Evolutionary conservation across 805 yeast species (phyloP), one percentile per base, ranked within the genome.

Genomic region (Candida vartiovaarae): DNA sequence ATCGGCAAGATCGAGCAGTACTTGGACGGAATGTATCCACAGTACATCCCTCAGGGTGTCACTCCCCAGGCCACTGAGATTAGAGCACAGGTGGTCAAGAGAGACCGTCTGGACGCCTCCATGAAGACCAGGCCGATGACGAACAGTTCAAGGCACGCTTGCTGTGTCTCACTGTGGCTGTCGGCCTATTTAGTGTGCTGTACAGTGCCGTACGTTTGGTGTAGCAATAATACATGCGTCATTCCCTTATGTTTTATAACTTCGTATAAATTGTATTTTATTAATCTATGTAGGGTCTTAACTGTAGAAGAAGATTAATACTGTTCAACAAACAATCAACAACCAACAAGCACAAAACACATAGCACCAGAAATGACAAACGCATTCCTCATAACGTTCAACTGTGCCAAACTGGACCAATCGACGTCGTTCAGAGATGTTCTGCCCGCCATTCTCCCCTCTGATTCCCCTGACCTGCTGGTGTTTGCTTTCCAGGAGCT

Each of bases 1-100:
- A 84, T 95, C 63, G 96, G 93, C 42, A 84, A 85, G 63, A 78
- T 93, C 51, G 95, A 88, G 58, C 95, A 86, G 67, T 84, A 78
- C 64, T 81, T 91, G 56, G 96, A 91, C 61, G 70, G 71, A 40
- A 71, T 84, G 75, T 79, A 80, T 60, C 93, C 90, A 50, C 36
- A 42, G 11, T 70, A 82, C 44, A 58, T 81, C 41, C 90, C 90
- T 36, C 43, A 46, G 6, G 82, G 82, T 23, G 75, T 72, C 34
- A 63, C 61, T 32, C 68, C 72, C 48, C 61, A 63, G 39, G 54
- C 61, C 43, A 65, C 71, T 8, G 59, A 52, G 38, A 50, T 65
- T 11, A 65, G 62, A 42, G 55, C 62, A 40, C 69, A 67, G 49
- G 72, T 77, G 29, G 53, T 60, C 34, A 60, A 70, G 43, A 72